phyloP scores from a whole-genome alignment of 768 basidiomycete species.

The Suillus subalutaceus region DNA sequence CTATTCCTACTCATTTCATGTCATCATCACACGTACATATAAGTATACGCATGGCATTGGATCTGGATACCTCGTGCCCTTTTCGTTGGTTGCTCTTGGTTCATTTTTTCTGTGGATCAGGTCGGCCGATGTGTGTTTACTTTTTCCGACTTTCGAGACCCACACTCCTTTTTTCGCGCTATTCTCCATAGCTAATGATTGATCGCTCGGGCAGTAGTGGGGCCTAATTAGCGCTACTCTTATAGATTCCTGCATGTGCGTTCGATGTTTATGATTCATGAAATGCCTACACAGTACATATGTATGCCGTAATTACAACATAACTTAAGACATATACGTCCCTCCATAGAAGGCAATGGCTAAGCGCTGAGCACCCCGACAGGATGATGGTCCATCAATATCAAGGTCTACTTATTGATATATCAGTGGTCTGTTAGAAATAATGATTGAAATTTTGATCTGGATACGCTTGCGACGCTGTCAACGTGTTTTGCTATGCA shows the following conservation, averaged over 20 bases:
- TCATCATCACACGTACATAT: constrained; percentile 13
- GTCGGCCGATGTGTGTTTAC: constrained; percentile 5
- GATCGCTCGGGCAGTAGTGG: constrained; percentile 1
- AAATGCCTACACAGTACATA: not conserved
- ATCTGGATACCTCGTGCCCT: constrained; percentile 12
- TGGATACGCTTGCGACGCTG: not conserved
- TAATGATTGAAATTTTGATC: not conserved
- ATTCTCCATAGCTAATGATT: constrained; percentile 10
- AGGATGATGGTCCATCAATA: not conserved
- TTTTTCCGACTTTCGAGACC: not conserved
- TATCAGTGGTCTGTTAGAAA: not conserved
- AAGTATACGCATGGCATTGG: constrained; percentile 13
- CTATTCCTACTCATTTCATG: constrained; percentile 8
- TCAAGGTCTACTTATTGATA: not conserved
- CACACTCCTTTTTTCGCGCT: constrained; percentile 13
- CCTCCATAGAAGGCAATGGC: not conserved
- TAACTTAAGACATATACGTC: not conserved
- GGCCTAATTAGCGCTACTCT: not conserved
- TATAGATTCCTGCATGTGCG: not conserved
- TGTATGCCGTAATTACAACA: constrained; percentile 1
- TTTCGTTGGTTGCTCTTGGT: constrained; percentile 8
- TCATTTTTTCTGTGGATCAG: constrained; percentile 9
- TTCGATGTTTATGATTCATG: not conserved
- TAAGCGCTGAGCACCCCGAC: not conserved
- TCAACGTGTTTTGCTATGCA: not conserved